Base-by-base conservation (phyloP, 2,329 filamentous ascomycete genomes). In the Alternaria angustiovoidea region DNA sequence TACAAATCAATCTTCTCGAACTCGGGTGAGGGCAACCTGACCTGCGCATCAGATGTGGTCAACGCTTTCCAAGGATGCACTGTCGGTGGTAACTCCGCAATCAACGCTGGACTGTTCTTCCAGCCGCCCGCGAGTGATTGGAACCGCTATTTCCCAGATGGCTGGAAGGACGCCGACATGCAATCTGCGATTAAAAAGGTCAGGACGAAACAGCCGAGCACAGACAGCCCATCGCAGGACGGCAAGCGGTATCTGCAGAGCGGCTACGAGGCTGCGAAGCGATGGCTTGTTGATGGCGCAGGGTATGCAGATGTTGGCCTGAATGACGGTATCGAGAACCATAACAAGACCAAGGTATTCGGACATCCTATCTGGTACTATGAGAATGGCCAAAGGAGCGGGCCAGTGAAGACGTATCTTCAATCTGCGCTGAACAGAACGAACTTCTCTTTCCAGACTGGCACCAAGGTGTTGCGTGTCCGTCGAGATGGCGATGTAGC, bases 91-190 rank as follows among this genome's bases (percentile, higher is more conserved):
- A 81, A 80, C 57, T 84, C 81, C 47, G 83, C 84, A 9, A 84
- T 86, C 71, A 86, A 86, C 56, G 84, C 84, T 6, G 84, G 84
- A 8, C 69, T 86, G 1, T 86, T 81, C 69, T 85, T 86, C 61
- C 80, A 86, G 61, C 84, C 84, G 6, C 84, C 84, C 0, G 80
- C 82, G 1, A 82, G 81, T 1, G 84, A 86, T 62, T 86, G 82
- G 78, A 82, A 86, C 65, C 70, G 79, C 7, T 85, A 83, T 51
- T 81, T 82, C 53, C 83, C 83, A 0, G 61, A 71, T 0, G 82
- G 81, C 14, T 87, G 85, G 85, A 85, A 84, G 68, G 82, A 79
- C 44, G 70, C 68, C 1, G 84, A 86, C 59, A 81, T 87, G 64
- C 64, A 78, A 43, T 68, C 67, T n/a, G 82, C 84, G 0, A 84